Base-by-base conservation (phyloP, 192 early-diverging fungal species). In the Umbelopsis ramanniana region DNA sequence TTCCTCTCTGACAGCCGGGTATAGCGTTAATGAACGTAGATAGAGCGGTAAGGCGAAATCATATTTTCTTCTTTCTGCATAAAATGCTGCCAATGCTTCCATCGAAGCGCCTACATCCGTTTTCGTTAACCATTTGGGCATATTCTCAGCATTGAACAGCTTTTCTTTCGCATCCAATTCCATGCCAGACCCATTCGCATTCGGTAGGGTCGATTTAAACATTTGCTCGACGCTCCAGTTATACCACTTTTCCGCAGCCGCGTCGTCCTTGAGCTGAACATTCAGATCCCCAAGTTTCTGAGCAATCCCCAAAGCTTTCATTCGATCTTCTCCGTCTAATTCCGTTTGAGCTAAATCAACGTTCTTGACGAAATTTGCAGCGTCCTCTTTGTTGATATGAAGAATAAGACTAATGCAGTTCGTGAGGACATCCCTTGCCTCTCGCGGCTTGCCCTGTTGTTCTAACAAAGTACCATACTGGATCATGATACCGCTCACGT, bases 401-500 rank as follows among this genome's bases (percentile, higher is more conserved):
- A 63, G 57, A 12, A 63, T 29, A 14, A 29, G 26, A 26, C 57
- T 29, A 37, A 63, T 29, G 33, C 57, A 63, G 5, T 29, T 38
- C 1, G 57, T 37, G 21, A 84, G 68, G 2, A 85, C 81, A 71
- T 84, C 79, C 29, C 80, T 74, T 17, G 87, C 87, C 23, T 89
- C 82, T 35, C 73, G 74, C 15, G 55, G 69, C 19, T 74, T 67
- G 0, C 80, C 84, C 63, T 85, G 52, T 9, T 75, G 72, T 50
- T 86, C 82, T 14, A 85, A 77, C 54, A 89, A 52, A 1, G 81
- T 73, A 0, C 83, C 87, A 15, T 84, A 54, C 46, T 85, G 87
- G 54, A 89, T 89, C 84, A 89, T 80, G 46, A 89, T 89, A 6
- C 87, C 87, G 0, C 84, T 87, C 19, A 89, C 80, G 26, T 86